Percentiles rank a stretch among this genome's conserved stretches.
phyloP scores from a whole-genome alignment of 1,139 yeast species.

The Yamadazyma atmosphaerica region DNA sequence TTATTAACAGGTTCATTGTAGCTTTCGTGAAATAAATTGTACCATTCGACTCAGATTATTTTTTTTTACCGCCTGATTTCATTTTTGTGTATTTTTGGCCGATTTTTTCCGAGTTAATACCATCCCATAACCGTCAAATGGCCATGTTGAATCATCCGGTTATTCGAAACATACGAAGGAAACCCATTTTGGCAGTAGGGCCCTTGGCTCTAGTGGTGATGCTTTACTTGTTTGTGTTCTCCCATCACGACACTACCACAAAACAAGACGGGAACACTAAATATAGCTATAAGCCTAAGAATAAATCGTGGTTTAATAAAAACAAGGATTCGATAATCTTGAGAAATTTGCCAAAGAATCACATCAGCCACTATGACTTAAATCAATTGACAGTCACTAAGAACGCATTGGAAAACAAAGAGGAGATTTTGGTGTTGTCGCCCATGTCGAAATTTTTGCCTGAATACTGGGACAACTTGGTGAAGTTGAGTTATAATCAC shows the following conservation, averaged over 20 bases:
- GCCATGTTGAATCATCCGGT: constrained; percentile 11
- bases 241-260: constrained; percentile 24
- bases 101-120: too few species aligned
- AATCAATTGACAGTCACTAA: constrained; percentile 71
- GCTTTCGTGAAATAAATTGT: too few species aligned
- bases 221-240: constrained; percentile 43
- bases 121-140: too few species aligned
- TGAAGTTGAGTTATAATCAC: constrained; percentile 78
- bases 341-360: constrained; percentile 68
- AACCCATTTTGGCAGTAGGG: constrained; percentile 47
- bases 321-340: constrained; percentile 52
- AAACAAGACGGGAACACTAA: constrained; percentile 19
- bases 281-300: constrained; percentile 53
- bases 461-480: constrained; percentile 83
- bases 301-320: constrained; percentile 48
- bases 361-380: constrained; percentile 81
- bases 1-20: too few species aligned
- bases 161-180: constrained; percentile 60
- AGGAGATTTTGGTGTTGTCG: constrained; percentile 78
- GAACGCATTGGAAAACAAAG: constrained; percentile 69
- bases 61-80: too few species aligned
- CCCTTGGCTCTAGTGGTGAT: constrained; percentile 46
- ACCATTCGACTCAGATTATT: too few species aligned
- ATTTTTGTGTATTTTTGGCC: too few species aligned
- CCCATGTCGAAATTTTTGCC: constrained; percentile 87